Evolutionary conservation across 169 alveolate species (phyloP).

Genomic region (Plasmodium chabaudi): DNA sequence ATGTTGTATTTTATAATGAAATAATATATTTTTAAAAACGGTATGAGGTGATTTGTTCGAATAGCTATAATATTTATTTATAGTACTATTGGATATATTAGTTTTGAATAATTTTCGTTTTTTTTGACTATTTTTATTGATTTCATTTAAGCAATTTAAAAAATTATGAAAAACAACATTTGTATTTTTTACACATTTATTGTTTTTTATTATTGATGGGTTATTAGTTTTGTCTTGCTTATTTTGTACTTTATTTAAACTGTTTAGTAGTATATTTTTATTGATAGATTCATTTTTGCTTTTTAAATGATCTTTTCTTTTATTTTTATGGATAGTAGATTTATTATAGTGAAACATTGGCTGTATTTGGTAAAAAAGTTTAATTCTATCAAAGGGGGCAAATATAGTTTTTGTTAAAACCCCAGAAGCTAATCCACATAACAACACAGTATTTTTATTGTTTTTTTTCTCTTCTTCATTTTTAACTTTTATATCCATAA

Average conservation of each 20-base stretch:
- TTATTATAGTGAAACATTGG: slow-evolving; percentile 83
- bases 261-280: slow-evolving; percentile 13
- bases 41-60: slow-evolving; percentile 19
- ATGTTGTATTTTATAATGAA: slow-evolving; percentile 1
- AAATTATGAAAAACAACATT: slow-evolving; percentile 53
- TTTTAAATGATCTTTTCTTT: slow-evolving; percentile 12
- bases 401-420: slow-evolving; percentile 88
- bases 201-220: background rate
- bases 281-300: background rate
- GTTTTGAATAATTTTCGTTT: slow-evolving; percentile 8
- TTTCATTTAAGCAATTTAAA: slow-evolving; percentile 36
- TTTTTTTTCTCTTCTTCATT: slow-evolving; percentile 58
- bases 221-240: background rate
- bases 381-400: slow-evolving; percentile 91
- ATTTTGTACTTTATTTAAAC: slow-evolving; percentile 4
- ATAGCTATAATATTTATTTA: background rate
- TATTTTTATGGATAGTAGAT: background rate
- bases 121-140: slow-evolving; percentile 17
- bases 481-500: slow-evolving; percentile 44
- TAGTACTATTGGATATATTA: slow-evolving; percentile 2
- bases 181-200: slow-evolving; percentile 4
- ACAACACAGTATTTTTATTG: slow-evolving; percentile 73
- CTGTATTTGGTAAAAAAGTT: slow-evolving; percentile 1
- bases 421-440: slow-evolving; percentile 87
- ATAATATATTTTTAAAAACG: slow-evolving; percentile 32